Evolutionary conservation across 73 alveolate species (phyloP).

Genomic region (Breviolum minutum): DNA sequence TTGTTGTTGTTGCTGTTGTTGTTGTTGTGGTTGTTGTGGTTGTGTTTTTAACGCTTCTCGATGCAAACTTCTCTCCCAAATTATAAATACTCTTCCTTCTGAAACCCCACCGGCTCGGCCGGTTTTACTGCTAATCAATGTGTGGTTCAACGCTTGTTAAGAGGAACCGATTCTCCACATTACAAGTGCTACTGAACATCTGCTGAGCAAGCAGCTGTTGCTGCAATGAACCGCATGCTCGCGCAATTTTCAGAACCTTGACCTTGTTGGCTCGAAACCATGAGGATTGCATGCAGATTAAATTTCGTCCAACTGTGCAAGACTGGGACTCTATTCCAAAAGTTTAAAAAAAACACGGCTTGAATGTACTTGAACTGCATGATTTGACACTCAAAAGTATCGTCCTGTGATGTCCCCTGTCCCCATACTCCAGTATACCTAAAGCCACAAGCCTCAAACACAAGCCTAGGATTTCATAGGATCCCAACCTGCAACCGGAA

Average conservation of each 20-base stretch:
- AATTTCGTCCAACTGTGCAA: not conserved
- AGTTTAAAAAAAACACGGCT: too few species aligned
- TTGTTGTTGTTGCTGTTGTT: not conserved
- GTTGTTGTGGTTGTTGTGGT: not conserved
- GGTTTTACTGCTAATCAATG: too few species aligned
- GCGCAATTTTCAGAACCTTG: conserved; percentile 33
- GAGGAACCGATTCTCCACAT: too few species aligned
- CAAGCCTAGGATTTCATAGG: not conserved
- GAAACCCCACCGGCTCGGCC: too few species aligned
- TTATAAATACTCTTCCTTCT: too few species aligned
- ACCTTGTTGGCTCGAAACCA: not conserved
- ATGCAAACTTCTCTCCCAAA: too few species aligned
- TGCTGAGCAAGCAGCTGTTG: conserved; percentile 14
- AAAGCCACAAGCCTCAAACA: not conserved
- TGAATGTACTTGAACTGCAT: too few species aligned
- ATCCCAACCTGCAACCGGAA: conserved; percentile 27
- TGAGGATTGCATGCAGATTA: not conserved
- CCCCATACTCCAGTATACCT: not conserved
- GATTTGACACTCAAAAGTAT: too few species aligned
- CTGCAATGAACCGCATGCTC: conserved; percentile 68
- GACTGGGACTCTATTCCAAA: not conserved
- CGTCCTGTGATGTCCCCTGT: not conserved
- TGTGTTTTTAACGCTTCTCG: too few species aligned
- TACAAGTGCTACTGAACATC: too few species aligned
- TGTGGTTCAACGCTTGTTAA: too few species aligned